Evolutionary conservation across 2,329 filamentous ascomycete species (phyloP).

Genomic region (Purpureocillium takamizusanense): DNA sequence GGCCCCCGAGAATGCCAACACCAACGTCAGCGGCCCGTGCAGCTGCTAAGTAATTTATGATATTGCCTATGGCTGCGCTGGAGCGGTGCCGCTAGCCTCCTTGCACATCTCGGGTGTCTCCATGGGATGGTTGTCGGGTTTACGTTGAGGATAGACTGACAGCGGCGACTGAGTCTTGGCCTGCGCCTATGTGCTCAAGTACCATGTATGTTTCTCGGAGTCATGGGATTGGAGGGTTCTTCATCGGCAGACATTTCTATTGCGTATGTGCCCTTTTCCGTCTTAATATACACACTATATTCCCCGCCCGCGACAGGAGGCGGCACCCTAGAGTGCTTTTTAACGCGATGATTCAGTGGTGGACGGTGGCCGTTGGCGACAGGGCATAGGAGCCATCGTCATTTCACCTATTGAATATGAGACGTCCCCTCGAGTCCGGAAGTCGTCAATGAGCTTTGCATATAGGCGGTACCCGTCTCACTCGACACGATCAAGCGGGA

Average conservation of each 20-base stretch:
- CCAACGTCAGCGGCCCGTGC: conserved; percentile 46
- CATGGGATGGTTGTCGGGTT: conserved; percentile 11
- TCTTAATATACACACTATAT: conserved; percentile 11
- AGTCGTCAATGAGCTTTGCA: too few species aligned
- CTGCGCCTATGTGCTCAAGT: conserved; percentile 14
- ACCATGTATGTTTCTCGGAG: conserved; percentile 29
- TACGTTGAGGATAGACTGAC: conserved; percentile 16
- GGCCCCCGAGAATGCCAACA: conserved; percentile 47
- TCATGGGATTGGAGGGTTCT: conserved; percentile 27
- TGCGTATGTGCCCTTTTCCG: conserved; percentile 16
- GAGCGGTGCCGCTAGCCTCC: background rate
- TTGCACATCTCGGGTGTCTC: conserved; percentile 12
- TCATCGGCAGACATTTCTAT: conserved; percentile 26
- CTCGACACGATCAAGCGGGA: too few species aligned
- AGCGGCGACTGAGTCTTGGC: conserved; percentile 16
- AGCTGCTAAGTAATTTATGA: conserved; percentile 35
- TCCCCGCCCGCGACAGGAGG: conserved; percentile 1
- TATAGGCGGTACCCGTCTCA: too few species aligned
- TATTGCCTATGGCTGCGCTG: conserved; percentile 4
- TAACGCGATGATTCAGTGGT: too few species aligned
- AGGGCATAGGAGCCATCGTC: too few species aligned
- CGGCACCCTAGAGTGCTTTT: background rate
- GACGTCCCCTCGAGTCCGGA: too few species aligned
- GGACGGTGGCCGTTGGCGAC: too few species aligned
- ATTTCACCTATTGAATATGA: too few species aligned